Evolutionary conservation across 179 eudicot species (phyloP), one percentile per base, ranked within the genome.

Genomic region (Gypsophila paniculata): DNA sequence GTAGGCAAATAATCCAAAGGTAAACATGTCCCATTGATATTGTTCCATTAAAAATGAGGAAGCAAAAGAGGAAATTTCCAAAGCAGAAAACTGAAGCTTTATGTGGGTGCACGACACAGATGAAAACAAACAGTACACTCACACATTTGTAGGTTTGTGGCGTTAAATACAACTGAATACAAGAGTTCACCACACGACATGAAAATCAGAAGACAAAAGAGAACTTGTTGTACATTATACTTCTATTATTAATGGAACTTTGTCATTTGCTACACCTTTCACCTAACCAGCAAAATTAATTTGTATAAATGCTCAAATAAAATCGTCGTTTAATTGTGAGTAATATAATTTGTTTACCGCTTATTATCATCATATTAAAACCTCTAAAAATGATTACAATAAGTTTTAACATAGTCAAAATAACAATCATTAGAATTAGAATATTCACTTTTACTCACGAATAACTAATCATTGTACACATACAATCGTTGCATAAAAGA

Each of bases 71-170:
- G 60, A 23, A 72, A 72, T 11, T 29, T 68, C 46, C 25, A 61
- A 72, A 29, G 61, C 59, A 61, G 48, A 55, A 52, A 51, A 23
- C 68, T 32, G 60, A 66, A 61, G 75, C 69, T 46, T 72, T 62
- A 18, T 61, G 10, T 44, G 10, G 55, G 38, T 49, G 36, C 69
- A 72, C 36, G 63, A 72, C 49, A 44, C 67, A 70, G 61, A 18
- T 18, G 19, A 15, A 22, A 6, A 13, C 69, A 72, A 65, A 72
- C 58, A 15, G 14, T 34, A 46, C 26, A 60, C 67, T 46, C 68
- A 61, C 34, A 5, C 66, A 34, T 34, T 19, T 72, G n/a, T n/a
- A n/a, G n/a, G 36, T 48, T 54, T 61, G 29, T 72, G 19, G 21
- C 59, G 44, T 32, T 69, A 32, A 15, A 32, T 53, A 13, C 39